A percentile compares a stretch with the other conserved stretches of the same genome.
These are phyloP conservation scores for Lasiosphaeria miniovina DNA, from an alignment of 495 filamentous ascomycete species.

Conservation along the genomic window DNA sequence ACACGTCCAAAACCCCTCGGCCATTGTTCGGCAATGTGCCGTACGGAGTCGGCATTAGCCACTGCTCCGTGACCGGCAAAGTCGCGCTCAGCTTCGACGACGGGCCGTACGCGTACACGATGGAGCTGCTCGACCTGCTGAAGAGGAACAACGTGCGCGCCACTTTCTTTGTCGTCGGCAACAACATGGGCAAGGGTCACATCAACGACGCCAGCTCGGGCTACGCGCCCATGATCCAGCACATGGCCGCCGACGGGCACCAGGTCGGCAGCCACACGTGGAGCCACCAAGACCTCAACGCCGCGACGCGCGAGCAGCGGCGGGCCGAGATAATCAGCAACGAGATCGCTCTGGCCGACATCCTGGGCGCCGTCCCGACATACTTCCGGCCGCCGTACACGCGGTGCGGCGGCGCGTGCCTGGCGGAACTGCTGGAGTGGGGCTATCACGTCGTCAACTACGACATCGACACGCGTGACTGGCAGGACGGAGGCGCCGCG, in stretches of 20 bases:
- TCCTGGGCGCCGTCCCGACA: slow-evolving; percentile 63
- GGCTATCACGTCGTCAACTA: slow-evolving; percentile 67
- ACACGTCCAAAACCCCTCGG: slow-evolving; percentile 51
- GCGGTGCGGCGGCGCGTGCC: slow-evolving; percentile 43
- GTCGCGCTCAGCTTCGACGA: slow-evolving; percentile 73
- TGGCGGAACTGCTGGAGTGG: slow-evolving; percentile 47
- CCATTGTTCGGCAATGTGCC: slow-evolving; percentile 48
- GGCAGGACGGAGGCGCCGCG: slow-evolving; percentile 49
- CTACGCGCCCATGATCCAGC: slow-evolving; percentile 31
- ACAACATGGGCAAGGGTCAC: slow-evolving; percentile 42
- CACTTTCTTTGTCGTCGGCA: slow-evolving; percentile 63
- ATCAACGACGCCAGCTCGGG: slow-evolving; percentile 38
- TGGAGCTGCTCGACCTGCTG: slow-evolving; percentile 60
- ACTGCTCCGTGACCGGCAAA: slow-evolving; percentile 50
- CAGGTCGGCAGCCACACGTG: slow-evolving; percentile 72
- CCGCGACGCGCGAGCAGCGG: slow-evolving; percentile 46
- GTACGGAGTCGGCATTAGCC: slow-evolving; percentile 49
- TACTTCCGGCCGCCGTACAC: slow-evolving; percentile 77
- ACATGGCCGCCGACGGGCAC: slow-evolving; percentile 62
- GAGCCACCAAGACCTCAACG: slow-evolving; percentile 65
- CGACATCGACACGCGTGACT: slow-evolving; percentile 70
- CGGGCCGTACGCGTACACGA: slow-evolving; percentile 63
- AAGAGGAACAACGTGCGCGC: slow-evolving; percentile 54
- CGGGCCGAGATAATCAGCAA: slow-evolving; percentile 60
- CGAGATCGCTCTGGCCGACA: slow-evolving; percentile 65